Base-by-base conservation (phyloP, 257 asterid species). In the Gentiana dahurica region DNA sequence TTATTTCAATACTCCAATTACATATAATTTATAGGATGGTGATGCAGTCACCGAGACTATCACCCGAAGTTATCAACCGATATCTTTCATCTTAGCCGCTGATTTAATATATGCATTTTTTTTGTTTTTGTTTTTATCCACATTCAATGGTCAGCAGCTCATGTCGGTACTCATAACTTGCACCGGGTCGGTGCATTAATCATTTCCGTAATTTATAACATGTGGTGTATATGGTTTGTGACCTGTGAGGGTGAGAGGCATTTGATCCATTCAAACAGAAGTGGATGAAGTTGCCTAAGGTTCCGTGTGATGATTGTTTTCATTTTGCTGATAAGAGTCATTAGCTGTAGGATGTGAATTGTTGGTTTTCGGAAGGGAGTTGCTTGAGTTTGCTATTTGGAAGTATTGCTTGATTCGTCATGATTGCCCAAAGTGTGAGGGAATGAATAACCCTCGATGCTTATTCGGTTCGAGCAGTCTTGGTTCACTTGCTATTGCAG, bases 221-320 rank as follows among this genome's bases (percentile, higher is more conserved):
- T 62, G 82, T 93, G 96, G 93, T 84, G 53, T 87, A 87, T 57
- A 80, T 87, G 87, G 93, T 87, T 35, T 82, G 93, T 77, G 96
- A 88, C 66, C 96, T 89, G 1, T 74, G 93, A 74, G 96, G 86
- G 48, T 88, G 96, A 95, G 96, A 88, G 73, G 96, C 93, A 1
- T 88, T 88, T 36, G 89, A 88, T 68, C 95, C 90, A 43, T 78
- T 75, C 50, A 69, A 79, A 49, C 68, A 85, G 12, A 88, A 75
- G 59, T 88, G 96, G 96, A 78, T 74, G 80, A 76, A 76, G 54
- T 68, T 85, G 72, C 97, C 94, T 0, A 88, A 74, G 56, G 79
- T 88, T 38, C 95, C 97, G 0, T 88, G 95, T 49, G 97, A 88
- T 65, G 88, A 85, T 50, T 88, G 97, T 65, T 88, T 88, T 45